Percentiles rank a stretch among this genome's conserved stretches.
phyloP scores from a whole-genome alignment of 192 early-diverging fungal species.

The Backusella tuberculispora region DNA sequence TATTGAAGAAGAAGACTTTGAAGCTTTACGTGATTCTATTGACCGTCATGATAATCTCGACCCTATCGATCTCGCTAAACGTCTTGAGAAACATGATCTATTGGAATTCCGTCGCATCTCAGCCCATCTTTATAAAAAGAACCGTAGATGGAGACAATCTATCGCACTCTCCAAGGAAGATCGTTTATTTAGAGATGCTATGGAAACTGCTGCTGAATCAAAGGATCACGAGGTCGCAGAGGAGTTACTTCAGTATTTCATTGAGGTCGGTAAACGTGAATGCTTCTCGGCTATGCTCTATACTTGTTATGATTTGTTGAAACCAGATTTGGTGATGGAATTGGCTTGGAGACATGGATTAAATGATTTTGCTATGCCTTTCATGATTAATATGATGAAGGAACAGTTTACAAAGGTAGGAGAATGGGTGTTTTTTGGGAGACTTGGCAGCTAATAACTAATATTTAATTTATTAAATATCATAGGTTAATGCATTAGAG shows the following conservation, averaged over 20 bases:
- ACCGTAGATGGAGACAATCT: slow-evolving; percentile 96
- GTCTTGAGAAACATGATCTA: slow-evolving; percentile 94
- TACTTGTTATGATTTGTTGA: slow-evolving; percentile 93
- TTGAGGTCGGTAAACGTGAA: slow-evolving; percentile 87
- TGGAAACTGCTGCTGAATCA: slow-evolving; percentile 95
- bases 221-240: slow-evolving; percentile 87
- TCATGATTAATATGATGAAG: slow-evolving; percentile 89
- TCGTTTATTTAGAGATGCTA: slow-evolving; percentile 96
- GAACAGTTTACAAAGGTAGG: slow-evolving; percentile 85
- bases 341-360: slow-evolving; percentile 90
- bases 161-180: slow-evolving; percentile 96
- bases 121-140: slow-evolving; percentile 94
- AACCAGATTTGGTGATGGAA: slow-evolving; percentile 95
- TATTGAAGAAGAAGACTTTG: slow-evolving; percentile 98
- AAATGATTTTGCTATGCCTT: slow-evolving; percentile 98
- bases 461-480: background rate
- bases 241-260: slow-evolving; percentile 95
- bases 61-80: slow-evolving; percentile 84
- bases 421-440: too few species aligned
- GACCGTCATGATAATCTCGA: slow-evolving; percentile 97
- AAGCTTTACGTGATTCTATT: slow-evolving; percentile 90
- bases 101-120: slow-evolving; percentile 98
- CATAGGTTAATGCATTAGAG: slow-evolving; percentile 54
- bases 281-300: slow-evolving; percentile 94
- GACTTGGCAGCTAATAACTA: background rate